phyloP scores from a whole-genome alignment of 805 yeast species.

The Myxozyma geophila region DNA sequence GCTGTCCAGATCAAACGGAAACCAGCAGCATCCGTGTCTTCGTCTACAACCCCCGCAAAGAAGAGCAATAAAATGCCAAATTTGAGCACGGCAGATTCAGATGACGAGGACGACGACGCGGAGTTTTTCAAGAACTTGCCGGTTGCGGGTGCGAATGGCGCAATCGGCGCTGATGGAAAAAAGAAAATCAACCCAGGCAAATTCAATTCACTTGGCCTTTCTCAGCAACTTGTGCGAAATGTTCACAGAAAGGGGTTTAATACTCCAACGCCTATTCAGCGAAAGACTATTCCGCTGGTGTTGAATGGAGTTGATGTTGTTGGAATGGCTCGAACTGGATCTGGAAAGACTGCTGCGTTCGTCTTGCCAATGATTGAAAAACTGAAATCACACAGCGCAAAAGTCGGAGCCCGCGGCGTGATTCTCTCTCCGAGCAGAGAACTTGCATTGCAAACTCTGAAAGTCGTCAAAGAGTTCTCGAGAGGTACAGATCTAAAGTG shows the following conservation, averaged over 20 bases:
- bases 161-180: slow-evolving; percentile 38
- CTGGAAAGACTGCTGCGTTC: slow-evolving; percentile 98
- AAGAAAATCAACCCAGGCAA: slow-evolving; percentile 52
- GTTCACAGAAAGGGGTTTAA: slow-evolving; percentile 84
- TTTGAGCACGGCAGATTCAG: slow-evolving; percentile 10
- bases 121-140: slow-evolving; percentile 44
- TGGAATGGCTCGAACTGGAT: slow-evolving; percentile 99
- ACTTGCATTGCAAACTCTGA: slow-evolving; percentile 88
- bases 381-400: slow-evolving; percentile 80
- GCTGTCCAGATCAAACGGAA: slow-evolving; percentile 1
- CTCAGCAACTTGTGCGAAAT: slow-evolving; percentile 69
- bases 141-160: slow-evolving; percentile 13
- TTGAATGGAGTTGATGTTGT: slow-evolving; percentile 90
- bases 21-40: neutral
- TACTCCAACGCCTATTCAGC: slow-evolving; percentile 97
- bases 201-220: slow-evolving; percentile 66
- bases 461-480: slow-evolving; percentile 85
- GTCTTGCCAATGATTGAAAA: slow-evolving; percentile 86
- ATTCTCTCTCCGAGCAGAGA: slow-evolving; percentile 95
- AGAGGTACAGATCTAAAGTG: slow-evolving; percentile 82
- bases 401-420: slow-evolving; percentile 81
- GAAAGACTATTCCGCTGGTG: slow-evolving; percentile 91
- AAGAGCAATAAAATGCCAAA: slow-evolving; percentile 39
- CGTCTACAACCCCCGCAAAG: neutral
- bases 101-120: slow-evolving; percentile 52